Evolutionary conservation across 1,284 basidiomycete species (phyloP).

Genomic region (Lignosus rhinocerotis): DNA sequence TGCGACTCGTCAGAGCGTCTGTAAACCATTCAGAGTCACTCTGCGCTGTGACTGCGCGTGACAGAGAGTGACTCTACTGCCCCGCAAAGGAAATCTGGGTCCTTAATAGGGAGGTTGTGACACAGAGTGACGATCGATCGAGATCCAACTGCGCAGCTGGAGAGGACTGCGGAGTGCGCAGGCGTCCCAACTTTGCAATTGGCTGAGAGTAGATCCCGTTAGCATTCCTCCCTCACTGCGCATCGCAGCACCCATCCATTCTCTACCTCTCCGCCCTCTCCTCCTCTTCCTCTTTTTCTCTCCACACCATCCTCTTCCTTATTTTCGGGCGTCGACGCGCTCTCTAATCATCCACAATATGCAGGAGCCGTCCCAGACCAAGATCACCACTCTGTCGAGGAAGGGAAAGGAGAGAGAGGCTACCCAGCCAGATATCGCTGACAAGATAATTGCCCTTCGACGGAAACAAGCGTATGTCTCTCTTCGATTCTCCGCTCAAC

Average conservation of each 20-base stretch:
- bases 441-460: constrained; percentile 64
- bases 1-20: background rate
- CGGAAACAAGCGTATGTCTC: constrained; percentile 59
- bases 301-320: constrained; percentile 16
- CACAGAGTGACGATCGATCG: constrained; percentile 18
- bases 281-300: constrained; percentile 16
- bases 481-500: constrained; percentile 1
- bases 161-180: constrained; percentile 27
- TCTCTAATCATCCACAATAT: constrained; percentile 13
- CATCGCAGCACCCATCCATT: constrained; percentile 30
- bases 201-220: constrained; percentile 27
- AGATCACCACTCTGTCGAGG: constrained; percentile 26
- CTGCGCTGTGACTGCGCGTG: constrained; percentile 16
- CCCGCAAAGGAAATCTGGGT: background rate
- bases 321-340: constrained; percentile 15
- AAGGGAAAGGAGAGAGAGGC: constrained; percentile 41
- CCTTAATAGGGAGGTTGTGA: constrained; percentile 7
- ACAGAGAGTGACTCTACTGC: constrained; percentile 2
- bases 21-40: too few relatives aligned
- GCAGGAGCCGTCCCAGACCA: constrained; percentile 25
- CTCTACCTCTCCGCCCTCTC: constrained; percentile 22
- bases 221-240: constrained; percentile 28
- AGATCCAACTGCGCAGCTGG: constrained; percentile 23
- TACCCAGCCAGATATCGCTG: constrained; percentile 57
- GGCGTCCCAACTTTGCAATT: constrained; percentile 24